phyloP scores from a whole-genome alignment of 805 yeast species.

The Starmerella gropengiesseri region DNA sequence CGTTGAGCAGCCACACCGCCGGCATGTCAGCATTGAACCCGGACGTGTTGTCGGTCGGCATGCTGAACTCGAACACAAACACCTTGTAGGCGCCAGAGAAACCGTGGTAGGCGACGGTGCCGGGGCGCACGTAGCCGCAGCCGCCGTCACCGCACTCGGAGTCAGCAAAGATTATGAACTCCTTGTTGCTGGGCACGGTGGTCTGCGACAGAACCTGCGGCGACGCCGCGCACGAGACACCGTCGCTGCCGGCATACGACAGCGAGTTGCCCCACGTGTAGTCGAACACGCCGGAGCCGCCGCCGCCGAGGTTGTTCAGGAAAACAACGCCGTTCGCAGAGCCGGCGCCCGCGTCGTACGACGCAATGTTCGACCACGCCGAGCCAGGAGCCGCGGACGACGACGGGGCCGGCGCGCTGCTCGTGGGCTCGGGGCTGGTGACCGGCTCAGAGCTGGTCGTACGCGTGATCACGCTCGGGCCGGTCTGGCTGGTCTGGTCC shows the following conservation, averaged over 20 bases:
- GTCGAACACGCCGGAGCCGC: conserved; percentile 83
- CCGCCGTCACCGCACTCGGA: conserved; percentile 32
- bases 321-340: conserved; percentile 61
- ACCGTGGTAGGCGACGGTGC: conserved; percentile 90
- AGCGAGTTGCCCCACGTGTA: conserved; percentile 82
- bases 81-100: conserved; percentile 76
- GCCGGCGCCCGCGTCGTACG: conserved; percentile 57
- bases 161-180: conserved; percentile 68
- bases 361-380: conserved; percentile 63
- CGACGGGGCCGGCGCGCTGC: conserved; percentile 17
- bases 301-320: conserved; percentile 73
- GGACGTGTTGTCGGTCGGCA: conserved; percentile 57
- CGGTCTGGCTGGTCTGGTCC: conserved; percentile 23
- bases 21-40: conserved; percentile 82
- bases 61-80: conserved; percentile 83
- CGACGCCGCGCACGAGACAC: conserved; percentile 57
- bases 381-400: conserved; percentile 28
- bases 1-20: conserved; percentile 92
- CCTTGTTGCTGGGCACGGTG: conserved; percentile 60
- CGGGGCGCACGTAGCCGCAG: conserved; percentile 81
- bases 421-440: conserved; percentile 27
- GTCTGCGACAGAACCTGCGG: conserved; percentile 61
- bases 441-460: conserved; percentile 21
- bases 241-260: conserved; percentile 72
- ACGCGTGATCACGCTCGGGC: conserved; percentile 23